A percentile compares a stretch with the other conserved stretches of the same genome.
These are phyloP conservation scores for Mycena galericulata DNA, from an alignment of 768 basidiomycete genomes.

Conservation along the genomic window DNA sequence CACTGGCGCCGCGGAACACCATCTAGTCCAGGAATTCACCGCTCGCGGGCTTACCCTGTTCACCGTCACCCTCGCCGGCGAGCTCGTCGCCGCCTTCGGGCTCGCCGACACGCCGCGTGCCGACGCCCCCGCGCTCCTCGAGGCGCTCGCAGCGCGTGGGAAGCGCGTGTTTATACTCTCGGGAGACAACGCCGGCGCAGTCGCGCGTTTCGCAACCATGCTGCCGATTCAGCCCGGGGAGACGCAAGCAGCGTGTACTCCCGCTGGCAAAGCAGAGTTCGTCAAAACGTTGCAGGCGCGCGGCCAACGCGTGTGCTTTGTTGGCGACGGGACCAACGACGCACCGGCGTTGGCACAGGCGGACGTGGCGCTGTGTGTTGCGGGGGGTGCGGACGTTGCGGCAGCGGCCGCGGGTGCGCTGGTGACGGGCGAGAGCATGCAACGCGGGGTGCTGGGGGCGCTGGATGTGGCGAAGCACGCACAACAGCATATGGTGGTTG, in stretches of 20 bases:
- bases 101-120: slow-evolving; percentile 60
- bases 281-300: slow-evolving; percentile 44
- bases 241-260: slow-evolving; percentile 57
- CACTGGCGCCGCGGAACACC: slow-evolving; percentile 43
- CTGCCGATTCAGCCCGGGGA: slow-evolving; percentile 53
- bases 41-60: slow-evolving; percentile 59
- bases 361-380: slow-evolving; percentile 58
- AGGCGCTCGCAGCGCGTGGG: slow-evolving; percentile 46
- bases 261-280: slow-evolving; percentile 57
- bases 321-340: slow-evolving; percentile 68
- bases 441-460: slow-evolving; percentile 52
- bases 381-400: slow-evolving; percentile 51
- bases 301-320: slow-evolving; percentile 51
- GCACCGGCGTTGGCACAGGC: slow-evolving; percentile 62
- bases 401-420: slow-evolving; percentile 60
- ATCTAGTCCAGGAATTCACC: slow-evolving; percentile 45
- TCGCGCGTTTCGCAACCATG: slow-evolving; percentile 50
- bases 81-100: slow-evolving; percentile 50
- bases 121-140: slow-evolving; percentile 52
- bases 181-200: slow-evolving; percentile 61
- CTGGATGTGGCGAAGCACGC: slow-evolving; percentile 50
- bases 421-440: slow-evolving; percentile 48
- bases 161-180: slow-evolving; percentile 60
- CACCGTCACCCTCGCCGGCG: slow-evolving; percentile 46
- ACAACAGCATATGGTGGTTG: slow-evolving; percentile 48